phyloP scores from a whole-genome alignment of 2,329 filamentous ascomycete species.

The Colletotrichum graminicola region DNA sequence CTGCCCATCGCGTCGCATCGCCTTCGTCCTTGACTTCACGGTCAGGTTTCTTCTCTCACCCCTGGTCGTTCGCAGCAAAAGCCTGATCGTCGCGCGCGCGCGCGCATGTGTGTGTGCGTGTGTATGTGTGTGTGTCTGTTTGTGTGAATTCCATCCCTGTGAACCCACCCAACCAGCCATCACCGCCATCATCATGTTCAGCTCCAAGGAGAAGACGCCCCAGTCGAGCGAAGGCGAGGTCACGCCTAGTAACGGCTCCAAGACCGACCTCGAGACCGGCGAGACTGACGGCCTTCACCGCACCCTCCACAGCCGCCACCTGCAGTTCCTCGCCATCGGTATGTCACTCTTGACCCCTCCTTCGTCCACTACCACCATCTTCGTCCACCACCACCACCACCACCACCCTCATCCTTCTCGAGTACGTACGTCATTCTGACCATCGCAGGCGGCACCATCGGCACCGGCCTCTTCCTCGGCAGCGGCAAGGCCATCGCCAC shows the following conservation, averaged over 20 bases:
- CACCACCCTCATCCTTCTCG: too few species aligned
- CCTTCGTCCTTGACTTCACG: too few species aligned
- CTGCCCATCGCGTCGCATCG: background rate
- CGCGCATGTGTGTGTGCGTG: too few species aligned
- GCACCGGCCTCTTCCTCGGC: slow-evolving; percentile 79
- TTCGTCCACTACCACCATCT: too few species aligned
- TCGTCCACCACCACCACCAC: too few species aligned
- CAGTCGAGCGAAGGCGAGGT: slow-evolving; percentile 38
- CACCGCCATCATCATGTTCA: slow-evolving; percentile 27
- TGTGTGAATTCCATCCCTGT: background rate
- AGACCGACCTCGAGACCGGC: slow-evolving; percentile 54
- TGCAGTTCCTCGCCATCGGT: slow-evolving; percentile 65
- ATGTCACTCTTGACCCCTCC: slow-evolving; percentile 16
- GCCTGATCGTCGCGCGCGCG: too few species aligned
- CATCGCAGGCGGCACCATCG: slow-evolving; percentile 68
- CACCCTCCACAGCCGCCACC: slow-evolving; percentile 55
- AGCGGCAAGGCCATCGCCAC: slow-evolving; percentile 72
- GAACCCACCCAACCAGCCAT: background rate
- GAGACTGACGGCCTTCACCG: slow-evolving; percentile 53
- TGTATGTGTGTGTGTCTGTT: too few species aligned
- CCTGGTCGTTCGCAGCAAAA: background rate
- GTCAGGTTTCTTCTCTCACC: background rate
- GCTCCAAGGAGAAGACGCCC: slow-evolving; percentile 38
- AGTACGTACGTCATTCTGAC: slow-evolving; percentile 10
- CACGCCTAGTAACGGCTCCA: slow-evolving; percentile 39